These are phyloP conservation scores for Tetracladium marchalianum DNA, from an alignment of 495 filamentous ascomycete species.

Conservation along the genomic window DNA sequence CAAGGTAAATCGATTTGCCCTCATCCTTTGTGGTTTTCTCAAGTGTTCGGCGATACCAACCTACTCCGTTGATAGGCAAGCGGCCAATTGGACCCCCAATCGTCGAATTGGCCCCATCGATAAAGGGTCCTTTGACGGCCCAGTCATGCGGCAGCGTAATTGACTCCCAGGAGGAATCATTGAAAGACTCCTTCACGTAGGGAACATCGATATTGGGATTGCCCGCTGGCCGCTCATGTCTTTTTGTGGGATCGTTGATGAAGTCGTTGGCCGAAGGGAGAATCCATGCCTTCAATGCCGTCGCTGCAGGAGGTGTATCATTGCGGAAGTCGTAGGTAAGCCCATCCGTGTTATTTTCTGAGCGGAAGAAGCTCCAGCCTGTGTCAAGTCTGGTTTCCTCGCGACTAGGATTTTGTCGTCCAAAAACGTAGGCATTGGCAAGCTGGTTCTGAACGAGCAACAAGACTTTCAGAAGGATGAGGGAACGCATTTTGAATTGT, in stretches of 20 bases:
- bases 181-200: slow-evolving; percentile 26
- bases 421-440: no score
- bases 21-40: slow-evolving; percentile 18
- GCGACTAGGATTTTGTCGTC: slow-evolving; percentile 17
- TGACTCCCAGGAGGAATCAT: slow-evolving; percentile 28
- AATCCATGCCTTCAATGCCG: slow-evolving; percentile 27
- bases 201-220: slow-evolving; percentile 20
- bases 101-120: slow-evolving; percentile 28
- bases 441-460: no score
- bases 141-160: slow-evolving; percentile 36
- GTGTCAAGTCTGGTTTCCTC: slow-evolving; percentile 25
- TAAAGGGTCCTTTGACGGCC: slow-evolving; percentile 39
- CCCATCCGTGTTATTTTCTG: slow-evolving; percentile 26
- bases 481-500: no score
- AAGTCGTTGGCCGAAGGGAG: slow-evolving; percentile 32
- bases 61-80: slow-evolving; percentile 37
- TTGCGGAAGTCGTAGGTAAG: no score
- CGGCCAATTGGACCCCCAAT: slow-evolving; percentile 49
- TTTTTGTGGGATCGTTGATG: slow-evolving; percentile 19
- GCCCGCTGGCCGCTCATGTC: slow-evolving; percentile 22
- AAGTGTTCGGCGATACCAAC: slow-evolving; percentile 38
- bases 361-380: slow-evolving; percentile 29
- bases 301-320: no score
- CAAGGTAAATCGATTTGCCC: slow-evolving; percentile 32
- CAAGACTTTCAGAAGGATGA: no score